A percentile compares a stretch with the other conserved stretches of the same genome.
These are phyloP conservation scores for Globisporangium orthogonon DNA, from an alignment of 352 stramenopile genomes.

Conservation along the genomic window DNA sequence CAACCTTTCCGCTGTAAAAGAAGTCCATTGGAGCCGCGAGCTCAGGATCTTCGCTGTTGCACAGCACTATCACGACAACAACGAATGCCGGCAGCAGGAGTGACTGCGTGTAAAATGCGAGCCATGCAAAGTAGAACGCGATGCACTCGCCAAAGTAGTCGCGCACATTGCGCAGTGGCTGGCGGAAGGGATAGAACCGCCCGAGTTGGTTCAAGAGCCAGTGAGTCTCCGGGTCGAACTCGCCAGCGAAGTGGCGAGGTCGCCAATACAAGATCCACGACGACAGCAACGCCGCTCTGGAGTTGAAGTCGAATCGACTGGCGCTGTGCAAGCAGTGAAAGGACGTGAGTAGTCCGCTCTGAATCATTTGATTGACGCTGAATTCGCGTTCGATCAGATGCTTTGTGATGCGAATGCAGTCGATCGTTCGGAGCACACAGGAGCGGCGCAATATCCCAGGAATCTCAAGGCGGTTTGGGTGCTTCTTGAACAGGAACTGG, in stretches of 20 bases:
- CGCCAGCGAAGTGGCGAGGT: constrained; percentile 23
- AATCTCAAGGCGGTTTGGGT: constrained; percentile 43
- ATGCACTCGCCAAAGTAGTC: constrained; percentile 87
- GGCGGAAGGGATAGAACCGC: constrained; percentile 41
- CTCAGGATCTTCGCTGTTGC: constrained; percentile 7
- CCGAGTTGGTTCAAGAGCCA: constrained; percentile 33
- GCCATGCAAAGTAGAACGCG: constrained; percentile 90
- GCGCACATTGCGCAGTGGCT: constrained; percentile 68
- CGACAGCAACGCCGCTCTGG: constrained; percentile 21
- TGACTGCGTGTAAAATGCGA: constrained; percentile 74
- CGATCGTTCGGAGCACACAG: constrained; percentile 51
- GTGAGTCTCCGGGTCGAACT: constrained; percentile 30
- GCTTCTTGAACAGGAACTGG: constrained; percentile 65
- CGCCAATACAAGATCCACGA: constrained; percentile 62
- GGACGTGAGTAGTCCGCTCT: constrained; percentile 19
- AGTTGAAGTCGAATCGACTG: constrained; percentile 43
- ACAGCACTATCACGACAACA: constrained; percentile 22
- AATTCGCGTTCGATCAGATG: constrained; percentile 45
- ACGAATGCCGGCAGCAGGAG: constrained; percentile 42
- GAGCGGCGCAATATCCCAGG: constrained; percentile 29
- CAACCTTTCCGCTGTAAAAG: constrained; percentile 11
- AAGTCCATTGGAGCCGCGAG: constrained; percentile 20
- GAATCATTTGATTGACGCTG: constrained; percentile 24
- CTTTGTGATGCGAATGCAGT: constrained; percentile 42
- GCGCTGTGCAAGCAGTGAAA: constrained; percentile 50